Evolutionary conservation across 805 yeast species (phyloP), one percentile per base, ranked within the genome.

Genomic region (Metschnikowia bowlesiae): DNA sequence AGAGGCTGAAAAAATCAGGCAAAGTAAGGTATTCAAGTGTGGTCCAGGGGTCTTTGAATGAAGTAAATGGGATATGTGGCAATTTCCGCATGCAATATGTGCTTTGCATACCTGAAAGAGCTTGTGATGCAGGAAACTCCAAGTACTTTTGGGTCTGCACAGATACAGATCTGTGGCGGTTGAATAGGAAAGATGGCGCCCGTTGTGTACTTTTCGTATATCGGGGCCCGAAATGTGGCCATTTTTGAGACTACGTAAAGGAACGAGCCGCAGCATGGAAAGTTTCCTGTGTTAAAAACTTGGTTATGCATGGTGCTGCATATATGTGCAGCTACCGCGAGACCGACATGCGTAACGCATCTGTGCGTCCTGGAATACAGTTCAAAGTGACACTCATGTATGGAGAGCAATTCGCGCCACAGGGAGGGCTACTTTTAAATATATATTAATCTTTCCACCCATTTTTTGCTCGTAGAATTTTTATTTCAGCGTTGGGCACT

Each of bases 331-430:
- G 38, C 9, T 32, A 32, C 38, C 16, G 14, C n/a, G n/a, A 8
- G 31, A 42, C 16, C 45, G 45, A 42, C 38, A 33, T 42, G 45
- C 45, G 32, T 22, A 33, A 42, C 34, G 45, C 45, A 42, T 32
- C 45, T 22, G 45, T 42, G 45, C 45, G 45, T 42, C 45, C 22
- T 42, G 18, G 44, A 41, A 41, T 18, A 29, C 44, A 41, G 45
- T 38, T 33, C 18, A 26, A 14, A 42, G 45, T 41, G 39, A 41
- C 44, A 41, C 22, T 42, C 38, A 33, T 18, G 45, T 42, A 42
- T 7, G 22, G 14, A 2, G 31, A n/a, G 18, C 37, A 42, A 42
- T 22, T 32, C 45, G 45, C 45, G 45, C 37, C 31, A 36, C 8
- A 11, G 18, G 43, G 44, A 26, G n/a, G 11, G 32, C 29, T 16